Base-by-base conservation (phyloP, 2,329 filamentous ascomycete genomes). In the Chaetoscypha palmicola region DNA sequence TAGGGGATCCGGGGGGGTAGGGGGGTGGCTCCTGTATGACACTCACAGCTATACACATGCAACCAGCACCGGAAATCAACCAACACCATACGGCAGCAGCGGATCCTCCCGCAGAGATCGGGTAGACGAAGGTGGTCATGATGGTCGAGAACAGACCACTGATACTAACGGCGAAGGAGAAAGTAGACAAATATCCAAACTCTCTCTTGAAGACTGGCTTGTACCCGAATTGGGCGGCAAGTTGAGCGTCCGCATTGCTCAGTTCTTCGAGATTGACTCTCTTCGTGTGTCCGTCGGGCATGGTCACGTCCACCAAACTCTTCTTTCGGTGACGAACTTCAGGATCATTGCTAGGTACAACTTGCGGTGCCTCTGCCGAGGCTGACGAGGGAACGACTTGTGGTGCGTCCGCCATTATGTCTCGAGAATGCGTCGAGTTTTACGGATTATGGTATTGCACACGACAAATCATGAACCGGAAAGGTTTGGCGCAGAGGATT, bases 161-260 rank as follows among this genome's bases (percentile, higher is more conserved):
- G 52, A 79, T 74, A 53, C 68, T 71, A 54, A 79, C 71, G 39
- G 76, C 76, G 54, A 79, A 80, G 41, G 74, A 78, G 60, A 80
- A 76, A 49, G 73, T 74, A 50, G 75, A 76, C 11, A 74, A 63
- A 43, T 74, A 76, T 44, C 69, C 69, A 51, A 79, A 79, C 54
- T 79, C 73, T 50, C 76, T 70, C 60, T 75, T 74, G 63, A 77
- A 76, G 42, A 77, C 74, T 60, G 72, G 53, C 21, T 57, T 58
- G 40, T 62, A 61, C 23, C 59, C 58, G 46, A 60, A 61, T 26
- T 60, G 45, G 14, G 53, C 51, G n/a, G 58, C 57, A 12, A 62
- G 48, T 38, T 55, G 53, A n/a, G 56, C 59, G 54, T 62, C 59
- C 14, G 53, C 59, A 38, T 53, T 48, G 31, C 48, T 54, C 36